phyloP scores from a whole-genome alignment of 2,329 filamentous ascomycete genomes.

The Thermothelomyces thermophilus region DNA sequence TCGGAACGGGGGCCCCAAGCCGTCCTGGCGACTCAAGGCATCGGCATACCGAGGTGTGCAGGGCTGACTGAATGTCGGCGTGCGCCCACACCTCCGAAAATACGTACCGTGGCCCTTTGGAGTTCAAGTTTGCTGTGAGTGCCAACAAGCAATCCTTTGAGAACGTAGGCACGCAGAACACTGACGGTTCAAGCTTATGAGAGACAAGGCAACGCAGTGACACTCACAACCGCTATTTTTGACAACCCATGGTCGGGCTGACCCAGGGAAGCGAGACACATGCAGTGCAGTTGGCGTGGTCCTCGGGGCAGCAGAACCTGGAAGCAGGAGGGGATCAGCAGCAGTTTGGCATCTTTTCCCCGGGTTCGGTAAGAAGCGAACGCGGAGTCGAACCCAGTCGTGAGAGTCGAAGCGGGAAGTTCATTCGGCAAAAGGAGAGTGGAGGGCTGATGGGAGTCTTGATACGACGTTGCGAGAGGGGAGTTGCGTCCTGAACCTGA shows the following conservation, averaged over 20 bases:
- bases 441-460: neutral
- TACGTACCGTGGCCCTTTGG: too few relatives aligned
- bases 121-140: too few relatives aligned
- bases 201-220: too few relatives aligned
- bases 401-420: slow-evolving; percentile 3
- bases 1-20: too few relatives aligned
- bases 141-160: too few relatives aligned
- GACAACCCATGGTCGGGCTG: slow-evolving; percentile 5
- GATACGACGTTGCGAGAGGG: slow-evolving; percentile 10
- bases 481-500: neutral
- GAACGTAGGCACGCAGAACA: too few relatives aligned
- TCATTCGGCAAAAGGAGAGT: neutral
- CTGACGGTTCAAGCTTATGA: too few relatives aligned
- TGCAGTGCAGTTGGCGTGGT: neutral
- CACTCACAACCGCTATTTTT: slow-evolving; percentile 13
- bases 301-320: neutral
- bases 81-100: too few relatives aligned
- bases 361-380: slow-evolving; percentile 6
- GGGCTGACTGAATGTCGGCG: too few relatives aligned
- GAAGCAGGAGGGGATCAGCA: neutral
- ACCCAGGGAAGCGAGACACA: neutral
- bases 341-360: neutral
- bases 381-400: slow-evolving; percentile 12
- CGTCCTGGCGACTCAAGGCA: too few relatives aligned
- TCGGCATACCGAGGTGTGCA: too few relatives aligned